Percentiles rank a stretch among this genome's conserved stretches.
phyloP scores from a whole-genome alignment of 2,329 filamentous ascomycete genomes.

The Claviceps digitariae region DNA sequence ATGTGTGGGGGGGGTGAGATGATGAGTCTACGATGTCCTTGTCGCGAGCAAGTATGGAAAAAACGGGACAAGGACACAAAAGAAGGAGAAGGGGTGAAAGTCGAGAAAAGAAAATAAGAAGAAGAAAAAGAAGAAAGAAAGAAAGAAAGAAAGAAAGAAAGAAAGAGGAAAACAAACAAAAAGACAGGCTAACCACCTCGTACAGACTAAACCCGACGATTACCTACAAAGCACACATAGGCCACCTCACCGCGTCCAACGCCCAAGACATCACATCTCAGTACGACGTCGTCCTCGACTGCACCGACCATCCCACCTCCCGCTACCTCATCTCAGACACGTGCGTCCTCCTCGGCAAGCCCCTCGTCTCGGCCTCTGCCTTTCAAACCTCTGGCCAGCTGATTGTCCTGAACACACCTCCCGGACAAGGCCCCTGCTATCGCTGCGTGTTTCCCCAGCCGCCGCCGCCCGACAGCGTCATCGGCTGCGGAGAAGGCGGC shows the following conservation, averaged over 20 bases:
- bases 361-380: conserved; percentile 80
- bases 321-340: conserved; percentile 89
- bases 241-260: conserved; percentile 54
- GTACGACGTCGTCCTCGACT: conserved; percentile 85
- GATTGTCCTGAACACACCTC: conserved; percentile 73
- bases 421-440: conserved; percentile 72
- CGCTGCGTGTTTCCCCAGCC: conserved; percentile 83
- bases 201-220: conserved; percentile 59
- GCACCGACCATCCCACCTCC: conserved; percentile 83
- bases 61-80: no score
- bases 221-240: conserved; percentile 46
- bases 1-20: no score
- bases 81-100: not conserved
- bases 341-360: conserved; percentile 65
- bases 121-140: not conserved
- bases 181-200: conserved; percentile 1
- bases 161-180: not conserved
- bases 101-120: not conserved
- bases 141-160: not conserved
- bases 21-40: no score
- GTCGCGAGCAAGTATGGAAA: no score
- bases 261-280: conserved; percentile 49
- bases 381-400: conserved; percentile 82
- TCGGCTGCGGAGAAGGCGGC: conserved; percentile 84
- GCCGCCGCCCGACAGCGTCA: conserved; percentile 67